A percentile compares a stretch with the other conserved stretches of the same genome.
These are phyloP conservation scores for Mediolabrus comicus DNA, from an alignment of 108 stramenopile genomes.

Conservation along the genomic window DNA sequence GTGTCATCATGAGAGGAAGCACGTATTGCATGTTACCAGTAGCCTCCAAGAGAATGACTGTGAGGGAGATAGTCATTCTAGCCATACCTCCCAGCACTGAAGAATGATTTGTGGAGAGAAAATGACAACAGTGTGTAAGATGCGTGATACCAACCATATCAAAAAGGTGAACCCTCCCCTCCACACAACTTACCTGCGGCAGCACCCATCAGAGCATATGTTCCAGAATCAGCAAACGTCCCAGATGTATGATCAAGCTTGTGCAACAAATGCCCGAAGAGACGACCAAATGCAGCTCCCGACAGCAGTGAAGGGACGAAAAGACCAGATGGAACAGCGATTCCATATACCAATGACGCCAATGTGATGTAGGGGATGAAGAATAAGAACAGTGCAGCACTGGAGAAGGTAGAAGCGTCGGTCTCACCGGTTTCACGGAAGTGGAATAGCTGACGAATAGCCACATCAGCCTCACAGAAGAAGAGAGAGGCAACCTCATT, in stretches of 20 bases:
- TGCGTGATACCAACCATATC: not conserved
- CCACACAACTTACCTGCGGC: not conserved
- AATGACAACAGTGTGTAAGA: not conserved
- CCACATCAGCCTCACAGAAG: constrained; percentile 92
- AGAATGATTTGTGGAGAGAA: not conserved
- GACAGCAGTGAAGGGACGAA: constrained; percentile 89
- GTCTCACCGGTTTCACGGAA: constrained; percentile 94
- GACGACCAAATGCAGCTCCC: constrained; percentile 90
- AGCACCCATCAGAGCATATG: constrained; percentile 95
- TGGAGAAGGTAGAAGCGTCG: constrained; percentile 86
- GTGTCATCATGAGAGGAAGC: constrained; percentile 96
- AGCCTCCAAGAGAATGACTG: constrained; percentile 95
- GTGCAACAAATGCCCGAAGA: constrained; percentile 95
- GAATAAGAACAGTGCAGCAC: constrained; percentile 91
- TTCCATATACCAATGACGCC: constrained; percentile 88
- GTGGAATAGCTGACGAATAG: constrained; percentile 95
- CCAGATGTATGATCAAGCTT: constrained; percentile 93
- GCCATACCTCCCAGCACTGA: constrained; percentile 95
- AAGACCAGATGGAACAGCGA: constrained; percentile 91
- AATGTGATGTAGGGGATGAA: constrained; percentile 90
- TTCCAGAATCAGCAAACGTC: constrained; percentile 97
- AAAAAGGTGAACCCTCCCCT: too few relatives aligned
- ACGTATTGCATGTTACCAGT: constrained; percentile 99
- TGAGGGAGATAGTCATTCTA: constrained; percentile 98
- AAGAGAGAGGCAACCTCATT: constrained; percentile 96